phyloP scores from a whole-genome alignment of 148 eudicot species.

The Chenopodium album region DNA sequence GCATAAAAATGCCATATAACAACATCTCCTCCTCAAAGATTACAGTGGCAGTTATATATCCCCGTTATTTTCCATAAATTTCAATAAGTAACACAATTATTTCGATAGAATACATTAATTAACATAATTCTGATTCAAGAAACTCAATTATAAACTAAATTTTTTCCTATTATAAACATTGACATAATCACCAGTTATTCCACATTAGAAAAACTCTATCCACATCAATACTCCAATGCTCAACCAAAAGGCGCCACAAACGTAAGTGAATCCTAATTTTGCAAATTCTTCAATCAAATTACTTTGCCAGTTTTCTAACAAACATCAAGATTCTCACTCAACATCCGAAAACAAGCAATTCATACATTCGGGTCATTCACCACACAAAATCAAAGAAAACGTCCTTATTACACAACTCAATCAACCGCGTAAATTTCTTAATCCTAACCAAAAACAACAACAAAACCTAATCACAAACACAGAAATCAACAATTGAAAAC shows the following conservation, averaged over 20 bases:
- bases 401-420: background rate
- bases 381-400: background rate
- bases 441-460: too few relatives aligned
- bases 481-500: background rate
- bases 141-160: background rate
- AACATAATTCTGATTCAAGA: background rate
- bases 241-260: background rate
- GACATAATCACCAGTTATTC: background rate
- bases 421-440: background rate
- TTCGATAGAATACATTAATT: background rate
- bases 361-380: background rate
- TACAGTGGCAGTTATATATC: too few relatives aligned
- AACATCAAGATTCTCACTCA: background rate
- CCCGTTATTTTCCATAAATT: background rate
- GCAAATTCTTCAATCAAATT: background rate
- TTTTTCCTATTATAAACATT: background rate
- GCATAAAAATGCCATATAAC: background rate
- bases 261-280: background rate
- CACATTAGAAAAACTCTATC: background rate
- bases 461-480: background rate
- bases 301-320: background rate
- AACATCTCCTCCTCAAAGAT: background rate
- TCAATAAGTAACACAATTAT: too few relatives aligned
- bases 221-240: background rate
- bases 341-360: background rate